phyloP scores from a whole-genome alignment of 257 asterid genomes.

The Marsdenia floribunda region DNA sequence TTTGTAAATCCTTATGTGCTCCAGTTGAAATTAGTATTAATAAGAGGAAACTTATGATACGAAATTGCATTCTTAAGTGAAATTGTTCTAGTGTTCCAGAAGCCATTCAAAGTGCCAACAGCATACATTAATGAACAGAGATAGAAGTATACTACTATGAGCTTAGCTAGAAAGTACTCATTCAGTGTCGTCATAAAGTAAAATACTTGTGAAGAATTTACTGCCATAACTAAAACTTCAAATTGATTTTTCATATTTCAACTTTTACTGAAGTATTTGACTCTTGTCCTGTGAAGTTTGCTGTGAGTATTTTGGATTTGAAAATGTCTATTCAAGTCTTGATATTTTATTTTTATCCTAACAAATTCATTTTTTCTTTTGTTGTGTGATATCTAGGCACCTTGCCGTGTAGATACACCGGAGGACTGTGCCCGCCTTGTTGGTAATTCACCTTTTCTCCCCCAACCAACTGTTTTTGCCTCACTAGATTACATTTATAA shows the following conservation, averaged over 20 bases:
- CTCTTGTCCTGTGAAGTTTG: not conserved
- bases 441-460: conserved; percentile 29
- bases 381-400: conserved; percentile 47
- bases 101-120: not conserved
- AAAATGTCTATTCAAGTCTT: not conserved
- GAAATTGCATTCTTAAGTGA: not conserved
- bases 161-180: not conserved
- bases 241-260: not conserved
- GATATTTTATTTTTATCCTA: not conserved
- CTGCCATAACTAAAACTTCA: not conserved
- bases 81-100: not conserved
- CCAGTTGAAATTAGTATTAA: not conserved
- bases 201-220: not conserved
- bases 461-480: not conserved
- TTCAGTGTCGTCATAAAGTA: not conserved
- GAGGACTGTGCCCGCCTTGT: conserved; percentile 86
- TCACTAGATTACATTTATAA: not conserved
- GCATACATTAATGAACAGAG: not conserved
- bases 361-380: conserved; percentile 1
- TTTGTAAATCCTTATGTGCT: not conserved
- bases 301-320: not conserved
- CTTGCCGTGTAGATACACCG: conserved; percentile 77
- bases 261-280: not conserved
- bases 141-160: not conserved
- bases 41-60: not conserved